Evolutionary conservation across 768 basidiomycete species (phyloP).

Genomic region (Phanerochaete carnosa): DNA sequence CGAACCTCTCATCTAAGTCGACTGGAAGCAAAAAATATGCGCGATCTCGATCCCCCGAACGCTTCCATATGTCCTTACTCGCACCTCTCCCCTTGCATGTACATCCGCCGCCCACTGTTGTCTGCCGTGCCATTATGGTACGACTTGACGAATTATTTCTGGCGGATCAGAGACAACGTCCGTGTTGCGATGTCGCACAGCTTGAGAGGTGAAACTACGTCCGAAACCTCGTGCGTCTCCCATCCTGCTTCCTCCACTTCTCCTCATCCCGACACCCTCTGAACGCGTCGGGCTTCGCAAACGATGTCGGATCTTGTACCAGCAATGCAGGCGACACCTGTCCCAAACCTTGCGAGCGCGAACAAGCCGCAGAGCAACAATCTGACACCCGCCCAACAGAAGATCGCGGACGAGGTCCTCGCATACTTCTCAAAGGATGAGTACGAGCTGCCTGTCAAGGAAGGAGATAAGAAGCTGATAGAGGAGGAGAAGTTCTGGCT

Average conservation of each 20-base stretch:
- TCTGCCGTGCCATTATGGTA: background rate
- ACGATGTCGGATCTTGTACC: slow-evolving; percentile 11
- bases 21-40: background rate
- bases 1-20: background rate
- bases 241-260: background rate
- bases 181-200: background rate
- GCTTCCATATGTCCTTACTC: no score
- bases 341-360: slow-evolving; percentile 15
- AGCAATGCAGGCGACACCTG: slow-evolving; percentile 14
- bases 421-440: slow-evolving; percentile 52
- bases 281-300: background rate
- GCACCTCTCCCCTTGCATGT: no score
- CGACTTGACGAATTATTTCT: background rate
- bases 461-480: slow-evolving; percentile 39
- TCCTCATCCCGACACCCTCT: background rate
- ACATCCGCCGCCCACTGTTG: background rate
- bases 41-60: no score
- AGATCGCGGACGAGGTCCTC: slow-evolving; percentile 51
- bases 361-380: slow-evolving; percentile 17
- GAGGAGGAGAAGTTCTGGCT: slow-evolving; percentile 81
- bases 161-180: background rate
- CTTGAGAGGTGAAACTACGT: background rate
- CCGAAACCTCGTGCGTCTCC: background rate
- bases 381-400: slow-evolving; percentile 43
- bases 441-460: slow-evolving; percentile 46